phyloP scores from a whole-genome alignment of 2,329 filamentous ascomycete genomes.

The Colletotrichum karsti region DNA sequence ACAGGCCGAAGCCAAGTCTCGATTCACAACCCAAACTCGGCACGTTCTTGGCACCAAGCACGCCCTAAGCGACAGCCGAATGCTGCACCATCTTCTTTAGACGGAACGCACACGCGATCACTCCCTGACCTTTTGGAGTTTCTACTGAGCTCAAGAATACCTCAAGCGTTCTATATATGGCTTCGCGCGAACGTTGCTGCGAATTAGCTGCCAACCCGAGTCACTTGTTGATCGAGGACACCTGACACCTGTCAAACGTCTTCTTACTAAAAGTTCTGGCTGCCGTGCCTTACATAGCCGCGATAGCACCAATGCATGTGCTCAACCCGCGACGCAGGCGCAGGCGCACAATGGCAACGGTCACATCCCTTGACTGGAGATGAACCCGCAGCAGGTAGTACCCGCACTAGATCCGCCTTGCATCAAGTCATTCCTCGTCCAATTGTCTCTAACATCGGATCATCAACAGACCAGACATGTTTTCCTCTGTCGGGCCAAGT shows the following conservation, averaged over 20 bases:
- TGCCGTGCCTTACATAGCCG: slow-evolving; percentile 22
- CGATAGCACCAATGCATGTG: slow-evolving; percentile 11
- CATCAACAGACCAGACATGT: slow-evolving; percentile 10
- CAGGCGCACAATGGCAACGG: not conserved
- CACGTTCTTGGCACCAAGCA: slow-evolving; percentile 4
- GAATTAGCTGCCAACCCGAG: not conserved
- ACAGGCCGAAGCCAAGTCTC: slow-evolving; percentile 3
- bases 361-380: not conserved
- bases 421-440: slow-evolving; percentile 18
- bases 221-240: not conserved
- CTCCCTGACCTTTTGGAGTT: not conserved
- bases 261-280: not conserved
- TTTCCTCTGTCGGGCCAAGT: slow-evolving; percentile 2
- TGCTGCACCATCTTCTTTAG: not conserved
- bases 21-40: not conserved
- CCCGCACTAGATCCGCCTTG: slow-evolving; percentile 6
- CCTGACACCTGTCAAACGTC: not conserved
- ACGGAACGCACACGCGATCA: not conserved
- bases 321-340: not conserved
- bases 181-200: not conserved
- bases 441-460: slow-evolving; percentile 4
- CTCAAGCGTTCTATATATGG: not conserved
- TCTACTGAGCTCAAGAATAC: not conserved
- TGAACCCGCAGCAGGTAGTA: not conserved
- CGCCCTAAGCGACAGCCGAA: slow-evolving; percentile 2